Base-by-base conservation (phyloP, 208 protist species). In the Tetramitus jugosus region DNA sequence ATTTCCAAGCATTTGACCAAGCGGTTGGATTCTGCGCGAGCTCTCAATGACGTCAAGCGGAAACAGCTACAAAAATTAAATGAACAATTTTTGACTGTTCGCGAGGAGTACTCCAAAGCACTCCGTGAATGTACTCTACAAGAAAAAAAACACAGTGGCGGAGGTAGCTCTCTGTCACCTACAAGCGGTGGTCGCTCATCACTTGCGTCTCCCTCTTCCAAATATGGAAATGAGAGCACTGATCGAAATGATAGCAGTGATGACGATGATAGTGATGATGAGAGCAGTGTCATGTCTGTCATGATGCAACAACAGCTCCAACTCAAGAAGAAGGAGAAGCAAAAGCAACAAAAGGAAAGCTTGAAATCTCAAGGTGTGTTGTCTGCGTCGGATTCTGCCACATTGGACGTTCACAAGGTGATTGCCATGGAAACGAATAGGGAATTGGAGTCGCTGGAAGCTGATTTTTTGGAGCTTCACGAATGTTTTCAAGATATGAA, bases 401-500 rank as follows among this genome's bases (percentile, higher is more conserved):
- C 39, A 35, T 49, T 71, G 31, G 65, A 71, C 10, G 35, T 71
- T 31, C 39, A 71, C n/a, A 49, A 42, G 40, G 49, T 37, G 26
- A 71, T 71, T 49, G 65, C 65, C 8, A 0, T 33, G 2, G 65
- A 71, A 71, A 71, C 65, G 29, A 49, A 71, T 23, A 8, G 14
- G 17, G 65, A 71, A 37, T 42, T 71, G 23, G 40, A 71, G 49
- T 0, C 4, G 0, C 20, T 71, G 2, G 39, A 71, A 46, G 35
- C 8, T 10, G 40, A 49, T 71, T 71, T 33, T 26, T 17, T 7
- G 0, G 65, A 71, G 29, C 39, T 71, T 17, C 65, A 71, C 49
- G 39, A 71, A 71, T 37, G 26, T 17, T 71, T 40, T 13, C n/a
- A 49, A 49, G n/a, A 71, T 40, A 35, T 71, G 39, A 71, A 71